Base-by-base conservation (phyloP, 192 early-diverging fungal species). In the Radiomyces spectabilis region DNA sequence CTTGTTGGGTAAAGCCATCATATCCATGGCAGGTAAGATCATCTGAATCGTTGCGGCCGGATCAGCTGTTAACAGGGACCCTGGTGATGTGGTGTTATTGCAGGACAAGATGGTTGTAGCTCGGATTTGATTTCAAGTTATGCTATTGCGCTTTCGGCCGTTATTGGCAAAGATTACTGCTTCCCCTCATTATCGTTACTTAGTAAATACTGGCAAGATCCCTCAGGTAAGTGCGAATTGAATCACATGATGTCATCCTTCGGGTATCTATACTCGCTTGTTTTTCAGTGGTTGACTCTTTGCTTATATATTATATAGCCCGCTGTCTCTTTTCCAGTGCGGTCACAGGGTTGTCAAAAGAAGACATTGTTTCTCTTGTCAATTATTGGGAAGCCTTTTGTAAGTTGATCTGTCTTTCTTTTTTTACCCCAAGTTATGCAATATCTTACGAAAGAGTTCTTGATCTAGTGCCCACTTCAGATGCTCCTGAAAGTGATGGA, bases 161-260 rank as follows among this genome's bases (percentile, higher is more conserved):
- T 58, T 39, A 61, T 81, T 39, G 83, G 82, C 0, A 4, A 43
- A 22, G 41, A 65, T 5, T 89, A 69, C 56, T 65, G 71, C 27
- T 63, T 64, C 9, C 82, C 91, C 1, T 88, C 85, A 0, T 68
- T 93, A 22, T 77, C 88, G 8, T 82, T 76, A 46, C 63, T 92
- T 9, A 77, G 80, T 27, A 91, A 86, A 63, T 90, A 85, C 47
- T 93, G 89, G 83, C 88, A 92, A 59, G 91, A 93, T 70, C 72
- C 86, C 12, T 71, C 81, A 54, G 72, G 88, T 91, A 58, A 52
- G 12, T 13, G 21, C 15, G 21, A 39, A n/a, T n/a, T n/a, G n/a
- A n/a, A n/a, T n/a, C n/a, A n/a, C n/a, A n/a, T n/a, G n/a, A n/a
- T n/a, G n/a, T n/a, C n/a, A n/a, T n/a, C n/a, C n/a, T n/a, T n/a